phyloP scores from a whole-genome alignment of 345 rosid genomes.

The Aurinia saxatilis region DNA sequence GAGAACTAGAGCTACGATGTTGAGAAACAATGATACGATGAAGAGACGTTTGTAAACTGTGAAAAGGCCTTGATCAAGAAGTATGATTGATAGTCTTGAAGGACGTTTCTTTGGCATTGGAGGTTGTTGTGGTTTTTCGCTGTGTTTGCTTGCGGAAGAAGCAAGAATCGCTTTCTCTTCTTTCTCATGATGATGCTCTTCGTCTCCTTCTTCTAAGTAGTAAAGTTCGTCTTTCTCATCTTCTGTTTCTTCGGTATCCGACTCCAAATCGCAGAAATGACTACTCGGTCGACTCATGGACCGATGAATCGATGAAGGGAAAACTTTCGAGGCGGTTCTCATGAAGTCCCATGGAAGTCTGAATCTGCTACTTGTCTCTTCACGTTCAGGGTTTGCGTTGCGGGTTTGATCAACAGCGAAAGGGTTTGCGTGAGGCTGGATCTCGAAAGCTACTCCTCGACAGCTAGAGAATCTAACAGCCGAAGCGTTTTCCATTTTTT shows the following conservation, averaged over 20 bases:
- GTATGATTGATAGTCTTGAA: conserved; percentile 56
- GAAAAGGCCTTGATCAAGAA: conserved; percentile 77
- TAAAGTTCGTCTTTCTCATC: conserved; percentile 22
- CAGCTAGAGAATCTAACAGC: conserved; percentile 57
- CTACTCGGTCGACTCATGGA: conserved; percentile 52
- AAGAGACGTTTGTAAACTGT: conserved; percentile 79
- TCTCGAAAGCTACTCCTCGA: conserved; percentile 64
- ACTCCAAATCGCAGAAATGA: conserved; percentile 69
- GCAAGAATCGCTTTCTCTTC: conserved; percentile 20
- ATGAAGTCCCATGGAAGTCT: conserved; percentile 34
- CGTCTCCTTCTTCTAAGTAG: conserved; percentile 36
- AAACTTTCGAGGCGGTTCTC: conserved; percentile 33
- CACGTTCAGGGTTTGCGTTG: conserved; percentile 16
- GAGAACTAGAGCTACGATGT: conserved; percentile 44
- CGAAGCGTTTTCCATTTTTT: conserved; percentile 32
- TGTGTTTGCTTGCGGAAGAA: conserved; percentile 27
- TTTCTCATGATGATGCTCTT: conserved; percentile 3
- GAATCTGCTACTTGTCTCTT: conserved; percentile 13
- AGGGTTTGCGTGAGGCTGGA: conserved; percentile 46
- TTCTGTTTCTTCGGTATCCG: conserved; percentile 14
- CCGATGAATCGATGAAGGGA: conserved; percentile 35
- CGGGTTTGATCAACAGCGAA: conserved; percentile 25
- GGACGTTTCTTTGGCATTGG: conserved; percentile 37
- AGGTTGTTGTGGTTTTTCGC: conserved; percentile 33
- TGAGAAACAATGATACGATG: conserved; percentile 34